Evolutionary conservation across 768 basidiomycete genomes (phyloP), one percentile per base, ranked within the genome.

Genomic region (Asterophora lycoperdoides): DNA sequence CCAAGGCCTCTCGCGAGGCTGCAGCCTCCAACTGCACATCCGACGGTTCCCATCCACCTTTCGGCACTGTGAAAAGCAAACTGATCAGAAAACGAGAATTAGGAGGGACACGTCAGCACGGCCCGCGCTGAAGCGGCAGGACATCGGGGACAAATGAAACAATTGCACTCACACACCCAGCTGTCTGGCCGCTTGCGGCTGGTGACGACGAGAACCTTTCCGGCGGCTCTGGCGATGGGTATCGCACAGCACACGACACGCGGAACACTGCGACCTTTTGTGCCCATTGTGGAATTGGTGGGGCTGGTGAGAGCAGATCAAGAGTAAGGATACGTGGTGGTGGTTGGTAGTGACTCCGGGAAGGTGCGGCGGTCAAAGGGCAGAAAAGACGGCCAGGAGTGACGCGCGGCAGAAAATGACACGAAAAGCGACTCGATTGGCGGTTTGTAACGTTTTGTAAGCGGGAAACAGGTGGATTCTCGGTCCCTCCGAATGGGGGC

Each of bases 211-310:
- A 93, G 80, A 48, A 93, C 78, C 65, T 90, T 88, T 65, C 81
- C 81, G 5, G 82, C 80, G 20, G 83, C 70, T 55, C 83, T 77
- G 39, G 81, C 72, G 57, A 93, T 89, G 46, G 90, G 90, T 49
- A 93, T 93, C 43, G 90, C 90, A 64, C 90, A 92, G 69, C 90
- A 93, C 57, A 93, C 90, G 66, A 93, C 77, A 64, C 90, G 86
- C 46, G 90, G 90, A 42, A 79, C 79, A 47, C 84, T 68, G 56
- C 89, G 82, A 61, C 87, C 89, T 75, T 90, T 89, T 56, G 81
- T 77, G 51, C 72, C 76, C 76, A 78, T 78, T 39, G 49, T 52
- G 41, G 52, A 54, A 51, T 53, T 44, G 59, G 37, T 45, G 7
- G 41, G 14, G 32, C 7, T 43, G 45, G 51, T 30, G 49, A 52